These are phyloP conservation scores for Mycena sp. DNA, from an alignment of 1,284 basidiomycete genomes.

Conservation along the genomic window DNA sequence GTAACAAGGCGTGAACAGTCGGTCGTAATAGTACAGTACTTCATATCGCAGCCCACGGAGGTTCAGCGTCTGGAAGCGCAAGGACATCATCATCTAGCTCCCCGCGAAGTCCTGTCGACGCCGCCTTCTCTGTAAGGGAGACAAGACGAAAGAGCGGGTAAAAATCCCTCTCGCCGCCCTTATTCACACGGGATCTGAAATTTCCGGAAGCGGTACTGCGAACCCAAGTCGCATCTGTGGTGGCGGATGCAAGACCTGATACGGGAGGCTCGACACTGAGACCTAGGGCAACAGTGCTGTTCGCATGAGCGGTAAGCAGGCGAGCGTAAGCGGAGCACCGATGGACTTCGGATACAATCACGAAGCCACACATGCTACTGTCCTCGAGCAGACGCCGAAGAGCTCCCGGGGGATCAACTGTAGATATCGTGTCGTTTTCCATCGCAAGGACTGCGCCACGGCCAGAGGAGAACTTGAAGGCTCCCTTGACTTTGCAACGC, in stretches of 20 bases:
- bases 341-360: slow-evolving; percentile 44
- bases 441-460: slow-evolving; percentile 27
- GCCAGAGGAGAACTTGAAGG: slow-evolving; percentile 26
- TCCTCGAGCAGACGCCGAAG: slow-evolving; percentile 39
- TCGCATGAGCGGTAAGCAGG: slow-evolving; percentile 33
- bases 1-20: no score
- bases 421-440: slow-evolving; percentile 20
- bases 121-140: slow-evolving; percentile 31
- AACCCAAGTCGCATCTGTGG: slow-evolving; percentile 35
- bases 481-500: slow-evolving; percentile 22
- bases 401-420: slow-evolving; percentile 35
- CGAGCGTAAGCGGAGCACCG: slow-evolving; percentile 41
- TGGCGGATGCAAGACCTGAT: slow-evolving; percentile 19
- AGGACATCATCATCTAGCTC: slow-evolving; percentile 20
- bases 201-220: slow-evolving; percentile 35
- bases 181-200: slow-evolving; percentile 37
- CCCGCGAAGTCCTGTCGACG: slow-evolving; percentile 33
- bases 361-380: slow-evolving; percentile 30
- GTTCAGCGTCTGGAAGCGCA: slow-evolving; percentile 39
- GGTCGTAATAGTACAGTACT: no score
- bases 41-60: slow-evolving; percentile 35
- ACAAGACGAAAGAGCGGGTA: slow-evolving; percentile 41
- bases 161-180: slow-evolving; percentile 32
- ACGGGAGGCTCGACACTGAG: slow-evolving; percentile 32
- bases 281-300: slow-evolving; percentile 35